These are phyloP conservation scores for Aegilops tauschii DNA, from an alignment of 176 grass and related monocot genomes.

Conservation along the genomic window DNA sequence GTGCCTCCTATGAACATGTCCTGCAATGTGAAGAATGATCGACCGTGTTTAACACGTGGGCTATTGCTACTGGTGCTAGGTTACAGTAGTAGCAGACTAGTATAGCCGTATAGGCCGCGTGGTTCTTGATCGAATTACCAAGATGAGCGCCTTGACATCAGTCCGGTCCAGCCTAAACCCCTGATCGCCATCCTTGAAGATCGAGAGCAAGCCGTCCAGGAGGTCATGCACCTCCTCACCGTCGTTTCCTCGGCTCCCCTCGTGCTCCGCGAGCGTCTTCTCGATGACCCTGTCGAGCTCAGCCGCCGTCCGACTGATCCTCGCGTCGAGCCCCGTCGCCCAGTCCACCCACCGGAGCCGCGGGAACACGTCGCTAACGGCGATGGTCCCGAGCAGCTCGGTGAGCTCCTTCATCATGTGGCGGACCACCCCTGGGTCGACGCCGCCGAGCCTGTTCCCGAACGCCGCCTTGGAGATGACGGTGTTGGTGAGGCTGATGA, in stretches of 20 bases:
- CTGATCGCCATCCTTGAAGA: neutral
- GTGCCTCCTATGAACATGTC: conserved; percentile 43
- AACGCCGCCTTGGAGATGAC: conserved; percentile 32
- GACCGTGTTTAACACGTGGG: neutral
- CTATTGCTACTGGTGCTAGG: neutral
- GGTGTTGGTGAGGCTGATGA: conserved; percentile 27
- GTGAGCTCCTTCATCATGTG: neutral
- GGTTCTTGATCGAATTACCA: conserved; percentile 17
- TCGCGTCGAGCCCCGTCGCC: conserved; percentile 30
- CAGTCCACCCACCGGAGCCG: conserved; percentile 32
- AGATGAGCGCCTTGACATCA: conserved; percentile 56
- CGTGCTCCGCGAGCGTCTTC: conserved; percentile 37
- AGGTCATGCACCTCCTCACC: conserved; percentile 18
- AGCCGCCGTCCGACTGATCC: neutral
- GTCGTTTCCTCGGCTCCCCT: neutral
- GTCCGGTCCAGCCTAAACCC: conserved; percentile 16
- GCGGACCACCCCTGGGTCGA: neutral
- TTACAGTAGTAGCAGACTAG: neutral
- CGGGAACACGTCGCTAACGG: conserved; percentile 30
- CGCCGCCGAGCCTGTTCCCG: conserved; percentile 19
- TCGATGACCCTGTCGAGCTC: conserved; percentile 44
- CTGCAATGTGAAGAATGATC: neutral
- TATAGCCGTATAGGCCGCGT: neutral
- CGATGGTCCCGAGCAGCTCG: conserved; percentile 6
- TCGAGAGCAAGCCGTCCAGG: conserved; percentile 32